Evolutionary conservation across 2,329 filamentous ascomycete species (phyloP).

Genomic region (Lasiodiplodia gonubiensis): DNA sequence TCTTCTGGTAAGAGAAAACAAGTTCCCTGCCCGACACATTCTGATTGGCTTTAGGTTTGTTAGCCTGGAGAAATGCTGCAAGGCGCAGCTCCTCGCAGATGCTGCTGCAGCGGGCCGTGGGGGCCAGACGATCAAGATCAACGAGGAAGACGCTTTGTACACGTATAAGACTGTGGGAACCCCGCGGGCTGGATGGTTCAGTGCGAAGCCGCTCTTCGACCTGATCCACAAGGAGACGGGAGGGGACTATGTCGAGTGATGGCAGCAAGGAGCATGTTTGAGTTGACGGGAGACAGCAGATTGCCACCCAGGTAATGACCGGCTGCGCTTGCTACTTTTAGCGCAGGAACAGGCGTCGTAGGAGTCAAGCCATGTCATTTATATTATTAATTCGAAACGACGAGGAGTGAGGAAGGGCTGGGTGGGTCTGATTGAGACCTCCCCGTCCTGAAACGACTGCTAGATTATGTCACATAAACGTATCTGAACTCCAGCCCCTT

Average conservation of each 20-base stretch:
- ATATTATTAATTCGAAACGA: background rate
- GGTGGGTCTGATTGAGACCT: background rate
- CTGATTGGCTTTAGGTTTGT: constrained; percentile 45
- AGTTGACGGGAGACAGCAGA: background rate
- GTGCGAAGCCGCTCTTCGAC: constrained; percentile 74
- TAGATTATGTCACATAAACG: background rate
- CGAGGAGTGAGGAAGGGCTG: background rate
- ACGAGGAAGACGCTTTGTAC: constrained; percentile 69
- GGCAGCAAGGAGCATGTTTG: background rate
- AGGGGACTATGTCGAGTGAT: constrained; percentile 18
- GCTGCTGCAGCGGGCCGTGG: constrained; percentile 66
- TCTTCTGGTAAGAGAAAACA: constrained; percentile 51
- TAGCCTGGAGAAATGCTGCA: constrained; percentile 59
- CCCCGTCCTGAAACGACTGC: background rate
- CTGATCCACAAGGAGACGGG: constrained; percentile 59
- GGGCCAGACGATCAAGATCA: constrained; percentile 68
- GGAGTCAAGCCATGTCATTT: background rate
- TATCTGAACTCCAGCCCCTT: background rate
- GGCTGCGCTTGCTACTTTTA: background rate
- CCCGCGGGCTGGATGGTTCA: constrained; percentile 69
- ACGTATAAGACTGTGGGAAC: constrained; percentile 71
- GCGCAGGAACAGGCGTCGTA: background rate
- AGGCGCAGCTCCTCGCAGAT: constrained; percentile 60
- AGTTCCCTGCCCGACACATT: background rate
- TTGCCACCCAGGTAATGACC: background rate